These are phyloP conservation scores for Handroanthus guayacan DNA, from an alignment of 257 asterid genomes.

Conservation along the genomic window DNA sequence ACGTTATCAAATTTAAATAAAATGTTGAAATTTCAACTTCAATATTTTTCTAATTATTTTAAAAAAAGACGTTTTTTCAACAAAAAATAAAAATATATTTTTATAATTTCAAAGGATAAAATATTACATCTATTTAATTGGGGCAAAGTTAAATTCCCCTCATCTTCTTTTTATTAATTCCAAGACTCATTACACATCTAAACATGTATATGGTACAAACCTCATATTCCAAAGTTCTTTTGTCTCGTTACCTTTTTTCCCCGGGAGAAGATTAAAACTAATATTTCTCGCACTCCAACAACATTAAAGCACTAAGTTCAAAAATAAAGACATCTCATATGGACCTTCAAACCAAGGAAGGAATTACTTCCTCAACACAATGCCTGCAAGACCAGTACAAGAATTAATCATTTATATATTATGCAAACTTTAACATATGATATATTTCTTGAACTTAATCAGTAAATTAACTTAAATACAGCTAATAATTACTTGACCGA, in stretches of 20 bases:
- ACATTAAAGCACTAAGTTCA: constrained; percentile 2
- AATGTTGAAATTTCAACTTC: too few species aligned
- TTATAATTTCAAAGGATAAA: too few species aligned
- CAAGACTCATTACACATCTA: neutral
- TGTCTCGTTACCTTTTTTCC: neutral
- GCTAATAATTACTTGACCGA: too few species aligned
- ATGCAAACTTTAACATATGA: too few species aligned
- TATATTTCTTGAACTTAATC: too few species aligned
- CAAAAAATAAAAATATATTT: too few species aligned
- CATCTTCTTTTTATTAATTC: neutral
- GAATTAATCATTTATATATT: neutral
- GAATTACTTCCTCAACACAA: constrained; percentile 31
- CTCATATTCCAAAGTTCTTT: neutral
- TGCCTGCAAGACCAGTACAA: constrained; percentile 20
- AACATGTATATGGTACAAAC: neutral
- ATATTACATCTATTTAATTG: too few species aligned
- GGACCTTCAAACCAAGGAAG: neutral
- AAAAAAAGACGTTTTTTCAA: too few species aligned
- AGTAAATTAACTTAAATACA: too few species aligned
- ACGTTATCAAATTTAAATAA: too few species aligned
- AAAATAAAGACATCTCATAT: neutral
- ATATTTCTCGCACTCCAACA: neutral
- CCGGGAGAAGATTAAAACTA: neutral
- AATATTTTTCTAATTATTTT: too few species aligned
- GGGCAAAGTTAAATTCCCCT: too few species aligned